phyloP scores from a whole-genome alignment of 2,329 filamentous ascomycete species.

The Cladosporium sphaerospermum region DNA sequence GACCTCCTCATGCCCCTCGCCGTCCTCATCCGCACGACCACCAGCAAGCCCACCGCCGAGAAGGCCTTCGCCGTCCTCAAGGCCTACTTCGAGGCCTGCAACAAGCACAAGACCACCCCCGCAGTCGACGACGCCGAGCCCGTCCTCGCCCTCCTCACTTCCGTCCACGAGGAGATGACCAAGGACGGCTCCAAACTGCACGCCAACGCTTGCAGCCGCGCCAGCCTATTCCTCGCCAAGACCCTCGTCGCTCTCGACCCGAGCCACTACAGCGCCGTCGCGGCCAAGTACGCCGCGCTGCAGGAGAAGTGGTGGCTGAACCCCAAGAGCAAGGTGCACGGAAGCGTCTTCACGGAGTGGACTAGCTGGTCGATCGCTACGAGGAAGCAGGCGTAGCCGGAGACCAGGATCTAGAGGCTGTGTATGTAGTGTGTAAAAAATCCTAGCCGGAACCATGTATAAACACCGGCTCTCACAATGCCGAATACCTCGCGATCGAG shows the following conservation, averaged over 20 bases:
- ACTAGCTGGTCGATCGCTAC: slow-evolving; percentile 37
- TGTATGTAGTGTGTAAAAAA: background rate
- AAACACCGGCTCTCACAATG: too few relatives aligned
- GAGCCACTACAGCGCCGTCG: slow-evolving; percentile 33
- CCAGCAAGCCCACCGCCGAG: slow-evolving; percentile 65
- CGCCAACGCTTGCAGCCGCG: slow-evolving; percentile 66
- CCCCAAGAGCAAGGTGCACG: slow-evolving; percentile 36
- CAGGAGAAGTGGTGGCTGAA: slow-evolving; percentile 40
- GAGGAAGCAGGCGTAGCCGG: slow-evolving; percentile 16
- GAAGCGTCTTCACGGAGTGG: slow-evolving; percentile 42
- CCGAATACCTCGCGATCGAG: background rate
- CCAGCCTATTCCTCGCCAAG: slow-evolving; percentile 61
- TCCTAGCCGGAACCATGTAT: background rate
- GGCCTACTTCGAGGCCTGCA: slow-evolving; percentile 61
- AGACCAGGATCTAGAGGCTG: background rate
- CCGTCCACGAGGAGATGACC: slow-evolving; percentile 63
- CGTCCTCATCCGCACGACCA: slow-evolving; percentile 68
- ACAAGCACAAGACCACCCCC: slow-evolving; percentile 38
- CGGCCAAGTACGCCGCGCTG: slow-evolving; percentile 37
- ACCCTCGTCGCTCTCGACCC: slow-evolving; percentile 49
- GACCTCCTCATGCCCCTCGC: slow-evolving; percentile 69
- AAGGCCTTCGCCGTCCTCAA: slow-evolving; percentile 68
- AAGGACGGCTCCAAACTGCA: slow-evolving; percentile 63
- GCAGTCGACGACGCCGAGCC: slow-evolving; percentile 19
- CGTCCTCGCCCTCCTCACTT: slow-evolving; percentile 54